phyloP scores from a whole-genome alignment of 805 yeast species.

The Kluyveromyces nonfermentans region DNA sequence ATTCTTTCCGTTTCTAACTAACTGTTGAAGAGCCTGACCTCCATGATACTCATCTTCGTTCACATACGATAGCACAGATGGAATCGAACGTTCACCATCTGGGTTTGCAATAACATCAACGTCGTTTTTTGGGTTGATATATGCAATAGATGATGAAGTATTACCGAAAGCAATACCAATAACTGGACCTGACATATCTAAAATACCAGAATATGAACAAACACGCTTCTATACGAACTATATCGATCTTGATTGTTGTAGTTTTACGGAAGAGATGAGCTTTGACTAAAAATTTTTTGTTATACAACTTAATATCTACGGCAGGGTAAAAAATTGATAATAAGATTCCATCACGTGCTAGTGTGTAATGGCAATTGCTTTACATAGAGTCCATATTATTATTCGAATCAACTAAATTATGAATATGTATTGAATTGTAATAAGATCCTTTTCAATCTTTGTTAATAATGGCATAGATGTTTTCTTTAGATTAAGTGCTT shows the following conservation, averaged over 20 bases:
- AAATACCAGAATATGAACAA: not conserved
- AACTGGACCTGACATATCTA: constrained; percentile 37
- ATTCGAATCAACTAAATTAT: too few species aligned
- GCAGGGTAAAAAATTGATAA: not conserved
- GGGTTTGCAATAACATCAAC: constrained; percentile 98
- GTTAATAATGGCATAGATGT: too few species aligned
- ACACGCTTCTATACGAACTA: not conserved
- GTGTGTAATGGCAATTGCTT: not conserved
- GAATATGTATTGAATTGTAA: too few species aligned
- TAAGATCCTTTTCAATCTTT: too few species aligned
- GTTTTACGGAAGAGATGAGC: constrained; percentile 1
- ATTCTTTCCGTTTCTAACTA: constrained; percentile 79
- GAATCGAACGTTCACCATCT: constrained; percentile 96
- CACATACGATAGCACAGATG: constrained; percentile 84
- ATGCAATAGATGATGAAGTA: constrained; percentile 90
- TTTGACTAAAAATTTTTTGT: not conserved
- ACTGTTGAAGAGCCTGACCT: constrained; percentile 86
- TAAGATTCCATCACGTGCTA: not conserved
- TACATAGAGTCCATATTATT: too few species aligned
- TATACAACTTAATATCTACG: not conserved
- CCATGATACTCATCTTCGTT: constrained; percentile 97
- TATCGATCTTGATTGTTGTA: not conserved
- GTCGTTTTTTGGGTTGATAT: constrained; percentile 70
- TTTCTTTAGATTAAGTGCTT: too few species aligned
- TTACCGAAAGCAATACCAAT: constrained; percentile 97